Conservation (phyloP, 2,329 filamentous ascomycete species). For the Trichoderma atrobrunneum region DNA sequence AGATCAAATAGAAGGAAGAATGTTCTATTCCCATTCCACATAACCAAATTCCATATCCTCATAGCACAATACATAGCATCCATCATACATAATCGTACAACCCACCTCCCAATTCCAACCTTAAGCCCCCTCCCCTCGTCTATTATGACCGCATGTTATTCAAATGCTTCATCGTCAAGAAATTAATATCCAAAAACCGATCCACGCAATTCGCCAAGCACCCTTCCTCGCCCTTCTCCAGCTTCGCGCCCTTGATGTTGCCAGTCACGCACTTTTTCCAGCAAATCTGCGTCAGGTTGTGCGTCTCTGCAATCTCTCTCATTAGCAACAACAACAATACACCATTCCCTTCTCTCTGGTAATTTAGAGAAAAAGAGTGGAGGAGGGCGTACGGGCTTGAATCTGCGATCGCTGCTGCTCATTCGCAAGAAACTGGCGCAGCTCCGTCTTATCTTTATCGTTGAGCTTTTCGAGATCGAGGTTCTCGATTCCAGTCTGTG, state of each 20-base stretch:
- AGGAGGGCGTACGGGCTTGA: constrained; percentile 50
- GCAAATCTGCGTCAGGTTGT: constrained; percentile 68
- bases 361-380: too few species aligned
- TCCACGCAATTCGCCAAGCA: constrained; percentile 94
- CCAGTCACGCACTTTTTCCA: constrained; percentile 91
- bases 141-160: constrained; percentile 52
- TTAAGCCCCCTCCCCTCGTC: too few species aligned
- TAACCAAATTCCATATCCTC: neutral
- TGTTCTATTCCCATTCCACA: neutral
- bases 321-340: neutral
- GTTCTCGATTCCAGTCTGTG: constrained; percentile 43
- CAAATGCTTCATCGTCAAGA: constrained; percentile 80
- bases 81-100: constrained; percentile 1
- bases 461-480: constrained; percentile 72
- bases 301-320: constrained; percentile 44
- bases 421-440: constrained; percentile 80
- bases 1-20: neutral
- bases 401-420: constrained; percentile 80
- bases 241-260: constrained; percentile 64
- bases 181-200: constrained; percentile 85
- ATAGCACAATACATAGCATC: neutral
- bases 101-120: neutral
- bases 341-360: neutral
- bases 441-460: constrained; percentile 79
- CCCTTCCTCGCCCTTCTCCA: constrained; percentile 75